Conservation (phyloP, 78 protist species). For the Anaeramoeba flamelloides region DNA sequence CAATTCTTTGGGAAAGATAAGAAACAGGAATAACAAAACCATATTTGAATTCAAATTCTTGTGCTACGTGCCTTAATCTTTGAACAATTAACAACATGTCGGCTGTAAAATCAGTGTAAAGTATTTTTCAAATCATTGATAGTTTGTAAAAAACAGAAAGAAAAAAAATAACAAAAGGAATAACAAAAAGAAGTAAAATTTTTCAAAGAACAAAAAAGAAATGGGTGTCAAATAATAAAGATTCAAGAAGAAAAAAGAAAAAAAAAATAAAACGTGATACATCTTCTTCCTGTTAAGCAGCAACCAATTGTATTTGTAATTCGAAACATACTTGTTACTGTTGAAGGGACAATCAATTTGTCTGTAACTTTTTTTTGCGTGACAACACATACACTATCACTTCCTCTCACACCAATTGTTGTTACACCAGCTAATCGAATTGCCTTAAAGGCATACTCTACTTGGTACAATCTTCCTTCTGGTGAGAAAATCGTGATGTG, state of each 20-base stretch:
- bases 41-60: constrained; percentile 55
- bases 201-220: too few species aligned
- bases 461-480: constrained; percentile 91
- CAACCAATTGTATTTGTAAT: constrained; percentile 68
- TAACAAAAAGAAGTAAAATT: too few species aligned
- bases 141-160: too few species aligned
- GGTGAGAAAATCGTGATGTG: constrained; percentile 87
- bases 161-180: too few species aligned
- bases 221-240: too few species aligned
- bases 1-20: constrained; percentile 69
- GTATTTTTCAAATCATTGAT: too few species aligned
- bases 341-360: constrained; percentile 56
- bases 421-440: constrained; percentile 59
- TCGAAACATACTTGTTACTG: constrained; percentile 60
- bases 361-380: constrained; percentile 86
- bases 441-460: constrained; percentile 92
- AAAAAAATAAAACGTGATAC: too few species aligned
- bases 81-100: constrained; percentile 58
- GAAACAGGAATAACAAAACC: background rate
- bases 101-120: constrained; percentile 36
- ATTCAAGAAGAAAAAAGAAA: too few species aligned
- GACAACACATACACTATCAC: constrained; percentile 57
- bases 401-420: constrained; percentile 71
- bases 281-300: constrained; percentile 65
- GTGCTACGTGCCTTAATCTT: constrained; percentile 68